These are phyloP conservation scores for Tetracentron sinense DNA, from an alignment of 164 flowering plant genomes.

Conservation along the genomic window DNA sequence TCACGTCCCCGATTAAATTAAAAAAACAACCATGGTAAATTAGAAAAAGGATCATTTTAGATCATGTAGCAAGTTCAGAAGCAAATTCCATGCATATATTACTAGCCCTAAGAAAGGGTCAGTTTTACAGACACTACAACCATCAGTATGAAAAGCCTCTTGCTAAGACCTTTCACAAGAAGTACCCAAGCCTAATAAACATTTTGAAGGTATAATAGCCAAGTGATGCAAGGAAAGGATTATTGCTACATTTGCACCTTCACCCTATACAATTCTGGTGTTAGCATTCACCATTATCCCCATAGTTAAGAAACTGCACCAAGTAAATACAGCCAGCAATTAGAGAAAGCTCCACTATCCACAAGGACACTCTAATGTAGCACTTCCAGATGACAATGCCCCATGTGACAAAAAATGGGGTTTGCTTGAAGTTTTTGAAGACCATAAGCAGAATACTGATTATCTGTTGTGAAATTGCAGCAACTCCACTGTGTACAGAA, in stretches of 20 bases:
- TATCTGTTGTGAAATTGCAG: background rate
- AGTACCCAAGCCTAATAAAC: no score
- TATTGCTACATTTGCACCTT: background rate
- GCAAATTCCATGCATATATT: no score
- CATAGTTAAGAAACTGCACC: background rate
- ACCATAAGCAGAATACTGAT: slow-evolving; percentile 8
- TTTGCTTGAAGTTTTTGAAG: slow-evolving; percentile 14
- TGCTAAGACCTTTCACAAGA: no score
- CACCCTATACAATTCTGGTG: background rate
- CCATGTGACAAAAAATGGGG: slow-evolving; percentile 9
- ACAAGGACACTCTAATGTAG: slow-evolving; percentile 2
- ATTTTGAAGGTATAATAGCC: background rate
- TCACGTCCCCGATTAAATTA: no score
- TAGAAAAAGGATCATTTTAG: no score
- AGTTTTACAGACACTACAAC: no score
- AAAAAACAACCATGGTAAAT: no score
- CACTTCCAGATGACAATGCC: slow-evolving; percentile 1
- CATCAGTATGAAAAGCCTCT: no score
- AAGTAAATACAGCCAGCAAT: slow-evolving; percentile 5
- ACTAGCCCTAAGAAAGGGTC: no score
- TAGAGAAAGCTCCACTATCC: slow-evolving; percentile 14
- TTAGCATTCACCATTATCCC: background rate
- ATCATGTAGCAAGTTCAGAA: no score
- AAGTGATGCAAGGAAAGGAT: background rate
- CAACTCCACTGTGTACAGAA: background rate